Percentiles rank a stretch among this genome's conserved stretches.
These are phyloP conservation scores for Immersiella caudata DNA, from an alignment of 495 filamentous ascomycete species.

Conservation along the genomic window DNA sequence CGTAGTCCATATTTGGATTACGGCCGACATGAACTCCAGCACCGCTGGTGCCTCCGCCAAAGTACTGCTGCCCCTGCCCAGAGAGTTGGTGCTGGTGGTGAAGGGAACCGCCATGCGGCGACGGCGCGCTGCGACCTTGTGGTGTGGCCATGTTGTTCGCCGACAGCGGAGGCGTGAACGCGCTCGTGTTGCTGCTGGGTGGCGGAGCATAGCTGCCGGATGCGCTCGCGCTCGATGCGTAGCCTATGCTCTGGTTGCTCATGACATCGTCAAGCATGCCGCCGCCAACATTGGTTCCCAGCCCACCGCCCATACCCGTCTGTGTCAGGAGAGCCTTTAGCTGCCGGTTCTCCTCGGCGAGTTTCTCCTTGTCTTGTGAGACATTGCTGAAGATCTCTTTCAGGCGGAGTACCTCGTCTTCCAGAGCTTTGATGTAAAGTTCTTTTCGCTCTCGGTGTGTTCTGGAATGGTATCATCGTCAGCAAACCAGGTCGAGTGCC, in stretches of 20 bases:
- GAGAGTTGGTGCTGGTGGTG: constrained; percentile 30
- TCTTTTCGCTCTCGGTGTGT: constrained; percentile 98
- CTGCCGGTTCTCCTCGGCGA: constrained; percentile 74
- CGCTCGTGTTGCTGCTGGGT: constrained; percentile 44
- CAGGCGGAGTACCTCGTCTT: constrained; percentile 79
- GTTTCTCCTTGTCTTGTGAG: constrained; percentile 64
- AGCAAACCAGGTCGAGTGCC: not conserved
- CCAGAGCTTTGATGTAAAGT: constrained; percentile 89
- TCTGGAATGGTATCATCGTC: constrained; percentile 38
- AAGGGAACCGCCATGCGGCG: constrained; percentile 43
- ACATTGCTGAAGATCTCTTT: constrained; percentile 65
- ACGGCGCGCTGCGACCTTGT: constrained; percentile 32
- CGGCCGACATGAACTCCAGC: constrained; percentile 26
- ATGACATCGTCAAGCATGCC: constrained; percentile 49
- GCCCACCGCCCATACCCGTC: constrained; percentile 62
- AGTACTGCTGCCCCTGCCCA: constrained; percentile 19
- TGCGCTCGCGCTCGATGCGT: constrained; percentile 58
- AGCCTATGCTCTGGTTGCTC: constrained; percentile 49
- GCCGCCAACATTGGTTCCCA: constrained; percentile 36
- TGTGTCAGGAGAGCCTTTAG: constrained; percentile 73
- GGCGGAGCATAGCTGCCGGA: constrained; percentile 51
- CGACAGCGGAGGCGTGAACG: constrained; percentile 48
- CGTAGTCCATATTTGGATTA: constrained; percentile 69
- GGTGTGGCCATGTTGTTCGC: constrained; percentile 31
- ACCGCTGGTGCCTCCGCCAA: constrained; percentile 4